These are phyloP conservation scores for Talaromyces thailandensis DNA, from an alignment of 495 filamentous ascomycete genomes.

Conservation along the genomic window DNA sequence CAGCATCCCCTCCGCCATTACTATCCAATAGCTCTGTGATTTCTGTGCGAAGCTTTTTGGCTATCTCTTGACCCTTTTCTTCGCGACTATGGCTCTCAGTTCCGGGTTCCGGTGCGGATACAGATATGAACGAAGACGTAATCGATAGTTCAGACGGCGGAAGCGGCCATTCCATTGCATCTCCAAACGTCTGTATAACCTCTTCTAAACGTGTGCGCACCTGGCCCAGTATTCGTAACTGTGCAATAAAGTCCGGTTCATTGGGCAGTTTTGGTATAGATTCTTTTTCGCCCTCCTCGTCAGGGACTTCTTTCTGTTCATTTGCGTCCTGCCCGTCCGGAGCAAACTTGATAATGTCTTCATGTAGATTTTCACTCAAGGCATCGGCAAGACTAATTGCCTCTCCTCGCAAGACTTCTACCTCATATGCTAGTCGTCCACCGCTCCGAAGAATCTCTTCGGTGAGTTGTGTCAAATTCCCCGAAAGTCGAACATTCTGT, in stretches of 20 bases:
- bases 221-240: conserved; percentile 73
- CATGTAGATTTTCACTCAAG: conserved; percentile 58
- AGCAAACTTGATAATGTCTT: conserved; percentile 63
- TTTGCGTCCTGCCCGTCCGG: conserved; percentile 31
- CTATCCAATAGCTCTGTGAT: conserved; percentile 56
- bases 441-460: conserved; percentile 89
- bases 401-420: conserved; percentile 86
- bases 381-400: conserved; percentile 67
- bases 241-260: conserved; percentile 63
- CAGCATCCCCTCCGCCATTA: conserved; percentile 25
- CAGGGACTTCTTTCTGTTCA: background rate
- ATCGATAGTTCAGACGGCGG: conserved; percentile 68
- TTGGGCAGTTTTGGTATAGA: background rate
- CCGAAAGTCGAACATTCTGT: conserved; percentile 77
- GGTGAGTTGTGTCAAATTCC: conserved; percentile 74
- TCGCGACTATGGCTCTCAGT: conserved; percentile 57
- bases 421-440: conserved; percentile 83
- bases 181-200: conserved; percentile 81
- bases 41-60: conserved; percentile 60
- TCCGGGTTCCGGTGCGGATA: conserved; percentile 64
- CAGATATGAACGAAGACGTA: conserved; percentile 69
- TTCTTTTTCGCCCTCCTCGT: conserved; percentile 1
- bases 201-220: conserved; percentile 74
- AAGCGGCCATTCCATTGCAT: conserved; percentile 88
- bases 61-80: conserved; percentile 67